Base-by-base conservation (phyloP, 2,329 filamentous ascomycete genomes). In the Metarhizium brunneum region DNA sequence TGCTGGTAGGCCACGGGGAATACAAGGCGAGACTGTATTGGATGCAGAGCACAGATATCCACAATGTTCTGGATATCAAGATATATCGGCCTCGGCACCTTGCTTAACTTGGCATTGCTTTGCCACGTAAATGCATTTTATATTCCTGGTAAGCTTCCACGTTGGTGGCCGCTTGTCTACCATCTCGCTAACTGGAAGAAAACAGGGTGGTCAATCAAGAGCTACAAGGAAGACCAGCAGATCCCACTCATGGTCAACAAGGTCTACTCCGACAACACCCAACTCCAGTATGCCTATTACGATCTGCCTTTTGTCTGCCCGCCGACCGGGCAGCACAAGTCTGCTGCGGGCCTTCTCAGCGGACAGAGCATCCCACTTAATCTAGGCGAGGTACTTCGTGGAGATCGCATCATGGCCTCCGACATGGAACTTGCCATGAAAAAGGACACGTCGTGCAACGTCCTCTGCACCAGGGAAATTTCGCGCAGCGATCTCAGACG, bases 241-340 rank as follows among this genome's bases (percentile, higher is more conserved):
- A 87, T 95, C 43, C 90, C 90, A 1, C 77, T 96, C n/a, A 84
- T 92, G 55, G 88, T 94, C 61, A 95, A 95, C 75, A 95, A 95
- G 70, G 85, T 92, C 64, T 95, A 92, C 71, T 95, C 90, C 55
- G 90, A 95, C 71, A 85, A 88, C 64, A 94, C 88, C 7, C 87
- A 94, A 68, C 76, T 95, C n/a, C 90, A 95, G 69, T 95, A 91
- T 81, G 90, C 90, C 62, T 95, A 92, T 74, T 88, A 87, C 68
- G 88, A 94, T 63, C 83, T 95, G 1, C 90, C 90, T 7, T 95
- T 95, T 68, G 87, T 92, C 54, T 95, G 90, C 66, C 87, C 88
- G 11, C 87, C 88, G 1, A 88, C 84, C 8, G 88, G 88, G 52
- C 78, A 82, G 59, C 78, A 76, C 59, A 82, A 83, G 61, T 77